Evolutionary conservation across 495 filamentous ascomycete species (phyloP).

Genomic region (Penicillium macrosclerotiorum): DNA sequence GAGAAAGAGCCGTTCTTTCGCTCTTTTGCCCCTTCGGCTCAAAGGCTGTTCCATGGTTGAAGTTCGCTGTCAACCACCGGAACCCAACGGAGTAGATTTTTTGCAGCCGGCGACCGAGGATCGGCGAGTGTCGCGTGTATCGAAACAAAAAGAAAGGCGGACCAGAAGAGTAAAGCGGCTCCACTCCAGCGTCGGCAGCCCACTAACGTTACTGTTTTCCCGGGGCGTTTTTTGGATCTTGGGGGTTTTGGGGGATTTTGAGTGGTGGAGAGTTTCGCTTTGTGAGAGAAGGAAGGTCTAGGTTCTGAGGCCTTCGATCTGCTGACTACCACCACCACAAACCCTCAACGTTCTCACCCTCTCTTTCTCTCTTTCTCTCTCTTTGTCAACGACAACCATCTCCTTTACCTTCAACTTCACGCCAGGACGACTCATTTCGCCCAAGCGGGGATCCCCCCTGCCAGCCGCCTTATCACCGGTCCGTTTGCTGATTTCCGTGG

Average conservation of each 20-base stretch:
- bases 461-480: constrained; percentile 19
- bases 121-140: constrained; percentile 1
- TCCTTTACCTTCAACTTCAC: neutral
- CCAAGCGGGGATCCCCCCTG: constrained; percentile 22
- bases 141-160: neutral
- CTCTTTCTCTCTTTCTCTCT: neutral
- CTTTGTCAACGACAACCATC: neutral
- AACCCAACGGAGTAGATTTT: constrained; percentile 17
- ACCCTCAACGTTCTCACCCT: too few relatives aligned
- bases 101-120: constrained; percentile 1
- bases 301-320: neutral
- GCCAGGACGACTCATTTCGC: neutral
- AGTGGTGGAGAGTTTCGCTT: neutral
- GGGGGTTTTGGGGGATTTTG: neutral
- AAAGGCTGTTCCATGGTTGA: constrained; percentile 9
- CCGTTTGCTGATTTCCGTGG: constrained; percentile 25
- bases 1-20: too few relatives aligned
- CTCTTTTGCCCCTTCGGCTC: too few relatives aligned
- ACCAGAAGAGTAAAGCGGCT: neutral
- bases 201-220: neutral
- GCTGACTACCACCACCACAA: too few relatives aligned
- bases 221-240: neutral
- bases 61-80: constrained; percentile 16
- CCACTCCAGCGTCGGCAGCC: too few relatives aligned
- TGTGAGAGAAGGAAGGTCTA: neutral